These are phyloP conservation scores for Aristolochia fimbriata DNA, from an alignment of 164 flowering plant genomes.

Conservation along the genomic window DNA sequence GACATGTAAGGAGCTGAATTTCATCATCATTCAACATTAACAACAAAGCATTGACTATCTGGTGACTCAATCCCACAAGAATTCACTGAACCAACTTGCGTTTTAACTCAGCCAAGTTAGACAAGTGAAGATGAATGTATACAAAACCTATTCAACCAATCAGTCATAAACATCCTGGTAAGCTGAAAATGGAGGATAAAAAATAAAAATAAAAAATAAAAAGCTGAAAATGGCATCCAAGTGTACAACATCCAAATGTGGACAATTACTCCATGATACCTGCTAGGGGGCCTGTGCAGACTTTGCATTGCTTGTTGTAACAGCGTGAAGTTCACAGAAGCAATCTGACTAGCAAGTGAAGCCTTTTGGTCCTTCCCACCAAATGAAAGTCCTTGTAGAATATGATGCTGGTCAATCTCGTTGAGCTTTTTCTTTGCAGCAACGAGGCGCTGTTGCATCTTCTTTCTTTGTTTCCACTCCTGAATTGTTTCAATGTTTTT, in stretches of 20 bases:
- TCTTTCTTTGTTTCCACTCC: conserved; percentile 91
- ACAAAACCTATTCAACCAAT: too few species aligned
- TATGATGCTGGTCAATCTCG: conserved; percentile 77
- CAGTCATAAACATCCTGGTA: not conserved
- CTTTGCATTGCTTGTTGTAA: conserved; percentile 54
- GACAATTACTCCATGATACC: conserved; percentile 25
- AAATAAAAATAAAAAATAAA: too few species aligned
- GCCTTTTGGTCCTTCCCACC: conserved; percentile 62
- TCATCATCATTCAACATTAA: not conserved
- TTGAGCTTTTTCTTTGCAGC: conserved; percentile 70
- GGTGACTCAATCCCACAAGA: not conserved
- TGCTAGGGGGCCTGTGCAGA: conserved; percentile 27
- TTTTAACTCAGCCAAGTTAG: too few species aligned
- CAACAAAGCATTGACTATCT: not conserved
- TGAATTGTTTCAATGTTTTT: conserved; percentile 18
- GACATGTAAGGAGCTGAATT: conserved; percentile 1
- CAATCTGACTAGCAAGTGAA: conserved; percentile 65
- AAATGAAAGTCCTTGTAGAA: conserved; percentile 66
- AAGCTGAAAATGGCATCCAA: not conserved
- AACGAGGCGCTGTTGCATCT: conserved; percentile 50
- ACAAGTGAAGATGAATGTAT: too few species aligned
- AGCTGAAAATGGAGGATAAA: too few species aligned
- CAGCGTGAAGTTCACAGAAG: conserved; percentile 52
- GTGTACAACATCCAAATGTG: not conserved
- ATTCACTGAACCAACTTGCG: too few species aligned